phyloP scores from a whole-genome alignment of 805 yeast species.

The Starmerella khaoyaiensis region DNA sequence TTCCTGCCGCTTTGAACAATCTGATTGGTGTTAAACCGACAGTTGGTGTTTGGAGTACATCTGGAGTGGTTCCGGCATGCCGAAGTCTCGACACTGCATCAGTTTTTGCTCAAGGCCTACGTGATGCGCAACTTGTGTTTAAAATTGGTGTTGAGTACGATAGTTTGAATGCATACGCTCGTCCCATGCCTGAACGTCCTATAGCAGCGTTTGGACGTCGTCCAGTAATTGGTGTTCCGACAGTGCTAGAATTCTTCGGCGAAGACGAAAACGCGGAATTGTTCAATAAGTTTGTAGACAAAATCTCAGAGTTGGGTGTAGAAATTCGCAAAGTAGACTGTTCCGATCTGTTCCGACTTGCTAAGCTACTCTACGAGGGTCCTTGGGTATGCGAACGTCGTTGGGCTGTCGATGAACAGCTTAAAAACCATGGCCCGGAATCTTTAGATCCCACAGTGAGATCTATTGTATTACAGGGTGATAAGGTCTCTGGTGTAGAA shows the following conservation, averaged over 20 bases:
- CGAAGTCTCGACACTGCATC: conserved; percentile 88
- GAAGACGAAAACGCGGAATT: conserved; percentile 65
- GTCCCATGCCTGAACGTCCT: conserved; percentile 59
- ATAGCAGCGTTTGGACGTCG: conserved; percentile 42
- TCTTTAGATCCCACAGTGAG: conserved; percentile 76
- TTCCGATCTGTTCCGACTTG: conserved; percentile 62
- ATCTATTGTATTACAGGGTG: conserved; percentile 65
- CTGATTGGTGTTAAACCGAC: conserved; percentile 88
- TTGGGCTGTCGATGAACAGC: conserved; percentile 63
- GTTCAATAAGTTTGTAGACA: conserved; percentile 48
- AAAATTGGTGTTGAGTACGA: conserved; percentile 62
- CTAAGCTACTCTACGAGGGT: conserved; percentile 84
- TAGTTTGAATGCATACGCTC: conserved; percentile 63
- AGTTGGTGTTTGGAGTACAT: conserved; percentile 69
- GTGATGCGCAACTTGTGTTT: conserved; percentile 74
- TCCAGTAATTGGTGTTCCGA: conserved; percentile 68
- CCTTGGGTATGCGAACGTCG: conserved; percentile 98
- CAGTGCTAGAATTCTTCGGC: conserved; percentile 52
- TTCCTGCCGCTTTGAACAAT: conserved; percentile 91
- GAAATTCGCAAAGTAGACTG: conserved; percentile 55
- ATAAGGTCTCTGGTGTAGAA: conserved; percentile 64
- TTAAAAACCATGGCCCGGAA: conserved; percentile 51
- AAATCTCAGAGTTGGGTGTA: conserved; percentile 41
- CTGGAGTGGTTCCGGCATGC: conserved; percentile 97
- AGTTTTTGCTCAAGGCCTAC: conserved; percentile 59